These are phyloP conservation scores for Fusarium chaquense DNA, from an alignment of 2,329 filamentous ascomycete genomes.

Conservation along the genomic window DNA sequence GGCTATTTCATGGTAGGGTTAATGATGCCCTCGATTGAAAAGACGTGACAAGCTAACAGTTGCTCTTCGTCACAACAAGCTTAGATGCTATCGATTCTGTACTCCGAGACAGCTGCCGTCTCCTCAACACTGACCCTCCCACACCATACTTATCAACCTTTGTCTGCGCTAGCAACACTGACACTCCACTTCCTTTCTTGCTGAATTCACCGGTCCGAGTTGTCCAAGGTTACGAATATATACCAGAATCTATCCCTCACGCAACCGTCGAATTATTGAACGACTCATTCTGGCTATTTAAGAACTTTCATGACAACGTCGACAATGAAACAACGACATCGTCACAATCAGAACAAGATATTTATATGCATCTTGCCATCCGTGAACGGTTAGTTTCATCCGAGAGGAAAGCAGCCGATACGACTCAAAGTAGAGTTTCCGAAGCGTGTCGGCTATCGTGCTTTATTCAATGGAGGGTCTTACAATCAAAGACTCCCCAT, in stretches of 20 bases:
- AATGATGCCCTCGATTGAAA: not conserved
- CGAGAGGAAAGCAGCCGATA: not conserved
- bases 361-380: not conserved
- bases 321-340: not conserved
- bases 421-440: not conserved
- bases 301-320: not conserved
- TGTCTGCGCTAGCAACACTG: not conserved
- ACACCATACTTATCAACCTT: not conserved
- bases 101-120: not conserved
- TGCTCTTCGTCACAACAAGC: not conserved
- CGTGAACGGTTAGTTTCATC: not conserved
- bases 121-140: not conserved
- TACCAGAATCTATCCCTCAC: not conserved
- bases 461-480: not conserved
- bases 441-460: not conserved
- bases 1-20: not conserved
- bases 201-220: not conserved
- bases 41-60: not conserved
- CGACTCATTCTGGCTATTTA: not conserved
- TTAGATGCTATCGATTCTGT: not conserved
- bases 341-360: not conserved
- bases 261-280: not conserved
- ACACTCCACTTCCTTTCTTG: not conserved
- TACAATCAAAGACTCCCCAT: not conserved
- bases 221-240: not conserved